Conservation (phyloP, 2,329 filamentous ascomycete species). For the Botrytis byssoidea region DNA sequence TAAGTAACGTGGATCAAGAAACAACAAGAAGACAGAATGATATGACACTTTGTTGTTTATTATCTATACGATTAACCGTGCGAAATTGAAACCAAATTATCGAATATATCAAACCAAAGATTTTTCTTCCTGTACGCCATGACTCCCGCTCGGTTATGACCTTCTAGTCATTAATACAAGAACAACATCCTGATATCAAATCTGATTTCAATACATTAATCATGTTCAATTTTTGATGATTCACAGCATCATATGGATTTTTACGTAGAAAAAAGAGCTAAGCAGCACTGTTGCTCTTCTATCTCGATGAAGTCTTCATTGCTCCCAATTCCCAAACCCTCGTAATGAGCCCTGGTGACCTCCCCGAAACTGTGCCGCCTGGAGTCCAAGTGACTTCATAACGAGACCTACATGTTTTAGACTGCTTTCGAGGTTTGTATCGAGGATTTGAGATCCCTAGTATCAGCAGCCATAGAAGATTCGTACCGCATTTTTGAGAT, state of each 20-base stretch:
- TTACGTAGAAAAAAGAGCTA: not conserved
- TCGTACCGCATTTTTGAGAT: not conserved
- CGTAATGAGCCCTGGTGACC: not conserved
- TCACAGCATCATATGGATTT: not conserved
- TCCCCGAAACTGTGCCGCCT: not conserved
- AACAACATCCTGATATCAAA: not conserved
- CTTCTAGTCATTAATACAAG: not conserved
- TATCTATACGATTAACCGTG: not conserved
- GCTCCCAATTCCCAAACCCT: not conserved
- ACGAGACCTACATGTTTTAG: not conserved
- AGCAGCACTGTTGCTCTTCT: not conserved
- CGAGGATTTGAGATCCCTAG: not conserved
- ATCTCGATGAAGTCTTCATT: not conserved
- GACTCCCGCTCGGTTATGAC: not conserved
- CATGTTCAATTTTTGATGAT: not conserved
- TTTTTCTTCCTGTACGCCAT: not conserved
- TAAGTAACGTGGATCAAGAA: not conserved
- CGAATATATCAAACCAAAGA: not conserved
- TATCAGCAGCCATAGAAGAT: not conserved
- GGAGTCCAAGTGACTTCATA: not conserved
- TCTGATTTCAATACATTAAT: not conserved
- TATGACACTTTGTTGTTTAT: not conserved
- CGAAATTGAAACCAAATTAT: conserved; percentile 16
- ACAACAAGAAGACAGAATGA: not conserved
- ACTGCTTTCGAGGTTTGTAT: not conserved